A percentile compares a stretch with the other conserved stretches of the same genome.
Evolutionary conservation across 345 rosid species (phyloP).

Genomic region (Pseudoturritis turrita): DNA sequence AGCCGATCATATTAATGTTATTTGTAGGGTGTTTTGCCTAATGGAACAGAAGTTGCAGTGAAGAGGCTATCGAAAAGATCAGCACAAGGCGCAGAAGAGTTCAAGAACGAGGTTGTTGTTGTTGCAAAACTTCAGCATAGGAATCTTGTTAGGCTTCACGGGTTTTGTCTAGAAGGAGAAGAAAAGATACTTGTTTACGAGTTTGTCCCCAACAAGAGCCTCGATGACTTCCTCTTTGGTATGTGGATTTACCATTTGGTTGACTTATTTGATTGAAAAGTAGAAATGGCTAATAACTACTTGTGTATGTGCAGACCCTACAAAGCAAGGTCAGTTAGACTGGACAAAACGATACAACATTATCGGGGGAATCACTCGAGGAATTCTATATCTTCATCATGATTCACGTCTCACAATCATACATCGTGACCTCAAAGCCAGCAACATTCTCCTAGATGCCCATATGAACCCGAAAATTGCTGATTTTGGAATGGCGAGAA

Average conservation of each 20-base stretch:
- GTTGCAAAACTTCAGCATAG: not conserved
- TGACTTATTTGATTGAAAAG: not conserved
- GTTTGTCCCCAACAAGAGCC: not conserved
- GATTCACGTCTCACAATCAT: not conserved
- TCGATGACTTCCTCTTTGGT: not conserved
- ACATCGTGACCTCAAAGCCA: not conserved
- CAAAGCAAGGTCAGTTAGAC: not conserved
- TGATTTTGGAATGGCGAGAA: not conserved
- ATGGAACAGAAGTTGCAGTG: not conserved
- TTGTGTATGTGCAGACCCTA: not conserved
- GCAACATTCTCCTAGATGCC: not conserved
- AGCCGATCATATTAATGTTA: not conserved
- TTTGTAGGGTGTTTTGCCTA: not conserved
- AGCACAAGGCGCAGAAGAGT: not conserved
- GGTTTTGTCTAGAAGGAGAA: not conserved
- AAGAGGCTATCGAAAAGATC: not conserved
- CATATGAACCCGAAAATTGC: not conserved
- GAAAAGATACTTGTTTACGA: not conserved
- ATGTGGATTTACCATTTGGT: not conserved
- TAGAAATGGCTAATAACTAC: not conserved
- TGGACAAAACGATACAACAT: not conserved
- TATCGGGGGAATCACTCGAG: not conserved
- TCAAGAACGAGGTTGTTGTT: not conserved
- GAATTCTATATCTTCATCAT: not conserved
- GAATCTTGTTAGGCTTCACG: not conserved